These are phyloP conservation scores for Penicillium canescens DNA, from an alignment of 495 filamentous ascomycete species.

Conservation along the genomic window DNA sequence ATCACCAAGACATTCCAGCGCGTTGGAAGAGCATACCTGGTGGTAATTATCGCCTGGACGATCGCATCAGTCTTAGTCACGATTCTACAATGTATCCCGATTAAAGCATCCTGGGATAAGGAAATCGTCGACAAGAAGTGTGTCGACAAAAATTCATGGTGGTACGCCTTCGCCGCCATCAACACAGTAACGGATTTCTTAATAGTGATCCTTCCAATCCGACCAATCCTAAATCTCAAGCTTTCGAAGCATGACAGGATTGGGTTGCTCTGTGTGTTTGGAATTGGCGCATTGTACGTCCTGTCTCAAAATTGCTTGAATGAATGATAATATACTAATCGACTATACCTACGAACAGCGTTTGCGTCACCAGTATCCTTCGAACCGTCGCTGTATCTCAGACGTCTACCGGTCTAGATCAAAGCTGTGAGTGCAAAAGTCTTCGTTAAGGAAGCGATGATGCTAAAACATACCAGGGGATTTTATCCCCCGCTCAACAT, in stretches of 20 bases:
- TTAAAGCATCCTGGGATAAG: constrained; percentile 28
- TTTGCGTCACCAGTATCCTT: constrained; percentile 12
- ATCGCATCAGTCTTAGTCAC: constrained; percentile 19
- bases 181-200: constrained; percentile 41
- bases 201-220: constrained; percentile 40
- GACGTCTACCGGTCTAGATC: constrained; percentile 6
- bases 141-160: constrained; percentile 11
- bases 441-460: neutral
- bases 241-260: constrained; percentile 31
- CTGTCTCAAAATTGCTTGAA: neutral
- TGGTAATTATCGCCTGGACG: constrained; percentile 19
- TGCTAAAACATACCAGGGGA: neutral
- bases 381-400: constrained; percentile 8
- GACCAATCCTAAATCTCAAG: constrained; percentile 33
- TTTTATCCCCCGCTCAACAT: constrained; percentile 7
- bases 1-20: constrained; percentile 18
- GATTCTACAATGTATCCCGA: constrained; percentile 29
- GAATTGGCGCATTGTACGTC: constrained; percentile 37
- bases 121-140: constrained; percentile 13
- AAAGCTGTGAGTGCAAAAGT: constrained; percentile 2
- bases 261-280: constrained; percentile 33
- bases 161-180: constrained; percentile 15
- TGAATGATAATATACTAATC: neutral
- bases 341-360: neutral
- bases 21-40: constrained; percentile 15